A percentile compares a stretch with the other conserved stretches of the same genome.
phyloP scores from a whole-genome alignment of 169 alveolate species.

The Eimeria praecox region DNA sequence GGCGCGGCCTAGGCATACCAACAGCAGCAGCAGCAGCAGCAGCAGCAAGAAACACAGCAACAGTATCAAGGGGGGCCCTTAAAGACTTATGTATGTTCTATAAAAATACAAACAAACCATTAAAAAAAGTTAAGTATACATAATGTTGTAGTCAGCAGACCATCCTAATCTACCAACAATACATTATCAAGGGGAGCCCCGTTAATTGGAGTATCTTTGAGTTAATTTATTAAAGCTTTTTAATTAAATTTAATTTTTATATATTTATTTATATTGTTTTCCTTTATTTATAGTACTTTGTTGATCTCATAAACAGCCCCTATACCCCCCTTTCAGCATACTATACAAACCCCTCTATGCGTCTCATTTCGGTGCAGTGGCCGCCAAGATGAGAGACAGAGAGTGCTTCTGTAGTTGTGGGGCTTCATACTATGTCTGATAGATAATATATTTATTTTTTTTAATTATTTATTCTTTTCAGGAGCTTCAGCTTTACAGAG shows the following conservation, averaged over 20 bases:
- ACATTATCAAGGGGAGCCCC: not conserved
- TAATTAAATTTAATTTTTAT: not conserved
- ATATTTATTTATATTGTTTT: not conserved
- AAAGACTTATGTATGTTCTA: not conserved
- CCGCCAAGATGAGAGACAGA: not conserved
- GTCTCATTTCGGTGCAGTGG: not conserved
- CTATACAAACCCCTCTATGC: not conserved
- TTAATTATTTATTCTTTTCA: not conserved
- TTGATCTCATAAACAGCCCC: not conserved
- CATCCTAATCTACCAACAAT: not conserved
- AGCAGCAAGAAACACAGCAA: not conserved
- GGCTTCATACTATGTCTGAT: not conserved
- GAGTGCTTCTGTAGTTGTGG: not conserved
- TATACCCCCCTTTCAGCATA: not conserved
- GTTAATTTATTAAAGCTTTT: not conserved
- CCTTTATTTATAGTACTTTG: not conserved
- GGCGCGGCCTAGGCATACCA: not conserved
- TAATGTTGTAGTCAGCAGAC: not conserved
- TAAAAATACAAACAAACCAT: not conserved
- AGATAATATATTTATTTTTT: not conserved
- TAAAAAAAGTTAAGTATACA: not conserved
- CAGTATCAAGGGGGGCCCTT: not conserved
- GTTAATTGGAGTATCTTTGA: not conserved
- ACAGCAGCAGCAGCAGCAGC: slow-evolving; percentile 27
- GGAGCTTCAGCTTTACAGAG: not conserved